Evolutionary conservation across 2,329 filamentous ascomycete genomes (phyloP).

Genomic region (Paradendryphiella salina): DNA sequence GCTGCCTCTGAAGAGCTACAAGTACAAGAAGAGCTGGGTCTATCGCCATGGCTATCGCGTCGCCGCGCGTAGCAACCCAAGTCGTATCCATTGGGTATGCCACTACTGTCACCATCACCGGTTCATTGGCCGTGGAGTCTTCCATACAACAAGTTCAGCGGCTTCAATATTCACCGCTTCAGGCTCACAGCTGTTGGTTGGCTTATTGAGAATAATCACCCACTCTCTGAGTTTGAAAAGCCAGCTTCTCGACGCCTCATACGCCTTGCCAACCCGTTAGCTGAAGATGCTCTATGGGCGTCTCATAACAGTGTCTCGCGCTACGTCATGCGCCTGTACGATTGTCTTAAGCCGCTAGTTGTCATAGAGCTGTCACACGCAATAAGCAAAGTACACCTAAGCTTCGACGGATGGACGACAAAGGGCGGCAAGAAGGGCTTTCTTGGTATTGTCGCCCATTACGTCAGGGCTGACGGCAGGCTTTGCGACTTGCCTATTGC

Average conservation of each 20-base stretch:
- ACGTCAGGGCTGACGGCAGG: not conserved
- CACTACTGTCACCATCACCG: not conserved
- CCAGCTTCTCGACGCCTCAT: too few relatives aligned
- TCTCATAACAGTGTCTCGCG: not conserved
- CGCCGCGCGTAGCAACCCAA: not conserved
- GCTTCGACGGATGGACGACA: constrained; percentile 5
- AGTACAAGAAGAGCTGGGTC: constrained; percentile 5
- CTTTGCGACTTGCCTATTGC: constrained; percentile 6
- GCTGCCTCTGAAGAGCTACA: not conserved
- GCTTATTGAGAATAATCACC: not conserved
- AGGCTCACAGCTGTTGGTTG: not conserved
- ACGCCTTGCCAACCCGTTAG: too few relatives aligned
- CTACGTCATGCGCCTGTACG: constrained; percentile 1
- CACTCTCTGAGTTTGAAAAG: not conserved
- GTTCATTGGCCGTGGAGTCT: not conserved
- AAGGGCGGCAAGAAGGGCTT: constrained; percentile 6
- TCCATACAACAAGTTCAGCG: not conserved
- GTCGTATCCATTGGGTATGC: not conserved
- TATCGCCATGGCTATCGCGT: constrained; percentile 4
- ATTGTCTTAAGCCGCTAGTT: not conserved
- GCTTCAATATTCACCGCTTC: not conserved
- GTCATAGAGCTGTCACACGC: not conserved
- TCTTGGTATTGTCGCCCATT: constrained; percentile 5
- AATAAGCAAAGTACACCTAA: constrained; percentile 7
- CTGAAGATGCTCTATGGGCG: constrained; percentile 2